phyloP scores from a whole-genome alignment of 1,139 yeast species.

The Nakaseomyces glabratus region DNA sequence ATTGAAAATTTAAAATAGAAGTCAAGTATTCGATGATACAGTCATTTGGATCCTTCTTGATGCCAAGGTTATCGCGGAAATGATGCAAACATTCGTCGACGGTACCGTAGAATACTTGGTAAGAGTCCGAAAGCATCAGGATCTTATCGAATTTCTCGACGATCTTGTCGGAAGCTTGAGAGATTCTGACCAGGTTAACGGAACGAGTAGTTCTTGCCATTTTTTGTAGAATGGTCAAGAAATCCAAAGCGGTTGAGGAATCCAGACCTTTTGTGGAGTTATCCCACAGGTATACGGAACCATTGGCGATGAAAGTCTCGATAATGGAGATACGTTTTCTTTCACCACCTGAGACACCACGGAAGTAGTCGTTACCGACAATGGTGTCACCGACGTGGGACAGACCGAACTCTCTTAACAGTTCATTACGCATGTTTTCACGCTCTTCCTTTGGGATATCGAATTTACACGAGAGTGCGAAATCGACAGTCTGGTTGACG shows the following conservation, averaged over 20 bases:
- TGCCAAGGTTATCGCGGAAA: conserved; percentile 40
- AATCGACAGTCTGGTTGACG: conserved; percentile 40
- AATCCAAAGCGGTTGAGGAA: conserved; percentile 46
- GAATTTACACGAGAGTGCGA: conserved; percentile 31
- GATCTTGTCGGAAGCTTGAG: conserved; percentile 44
- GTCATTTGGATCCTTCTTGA: conserved; percentile 42
- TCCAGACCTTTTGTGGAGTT: conserved; percentile 46
- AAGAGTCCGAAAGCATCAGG: conserved; percentile 37
- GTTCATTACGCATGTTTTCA: conserved; percentile 32
- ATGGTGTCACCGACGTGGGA: conserved; percentile 35
- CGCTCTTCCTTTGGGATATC: conserved; percentile 33
- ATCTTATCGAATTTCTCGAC: conserved; percentile 42
- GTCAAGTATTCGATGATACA: conserved; percentile 48
- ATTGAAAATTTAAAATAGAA: conserved; percentile 39
- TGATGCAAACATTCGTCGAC: conserved; percentile 35
- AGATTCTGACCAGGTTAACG: conserved; percentile 41
- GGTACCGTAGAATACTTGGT: conserved; percentile 42
- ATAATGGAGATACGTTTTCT: conserved; percentile 40
- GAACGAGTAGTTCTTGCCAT: conserved; percentile 37
- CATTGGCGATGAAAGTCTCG: conserved; percentile 41
- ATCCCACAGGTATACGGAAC: conserved; percentile 45
- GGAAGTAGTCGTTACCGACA: conserved; percentile 38
- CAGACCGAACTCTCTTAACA: conserved; percentile 37
- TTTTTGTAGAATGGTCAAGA: conserved; percentile 37
- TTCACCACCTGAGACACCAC: conserved; percentile 42